Evolutionary conservation across 306 rosid species (phyloP).

Genomic region (Casuarina glauca): DNA sequence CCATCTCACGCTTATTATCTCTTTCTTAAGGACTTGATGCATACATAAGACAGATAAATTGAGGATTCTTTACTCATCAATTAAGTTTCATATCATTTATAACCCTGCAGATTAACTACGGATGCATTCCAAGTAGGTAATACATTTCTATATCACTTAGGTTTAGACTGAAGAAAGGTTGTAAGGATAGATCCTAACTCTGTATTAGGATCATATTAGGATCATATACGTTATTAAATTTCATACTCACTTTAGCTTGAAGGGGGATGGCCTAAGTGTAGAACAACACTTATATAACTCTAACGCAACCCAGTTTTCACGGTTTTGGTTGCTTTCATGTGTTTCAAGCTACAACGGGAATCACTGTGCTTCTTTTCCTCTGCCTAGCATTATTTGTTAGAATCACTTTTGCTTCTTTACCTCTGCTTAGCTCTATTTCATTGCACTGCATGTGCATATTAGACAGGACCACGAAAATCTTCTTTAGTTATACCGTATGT

Average conservation of each 20-base stretch:
- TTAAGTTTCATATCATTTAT: constrained; percentile 3
- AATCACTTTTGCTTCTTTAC: not conserved
- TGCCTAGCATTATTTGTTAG: not conserved
- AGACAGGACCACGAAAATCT: too few relatives aligned
- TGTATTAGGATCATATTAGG: not conserved
- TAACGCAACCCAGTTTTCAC: too few relatives aligned
- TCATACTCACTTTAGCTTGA: not conserved
- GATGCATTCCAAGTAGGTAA: not conserved
- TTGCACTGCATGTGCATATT: not conserved
- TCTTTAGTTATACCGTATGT: not conserved
- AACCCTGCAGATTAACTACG: not conserved
- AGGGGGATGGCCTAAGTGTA: not conserved
- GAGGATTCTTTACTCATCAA: not conserved
- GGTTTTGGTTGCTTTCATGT: too few relatives aligned
- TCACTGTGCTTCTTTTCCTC: not conserved
- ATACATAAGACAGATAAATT: not conserved
- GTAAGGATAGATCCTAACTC: not conserved
- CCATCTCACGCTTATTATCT: not conserved
- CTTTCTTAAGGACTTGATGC: not conserved
- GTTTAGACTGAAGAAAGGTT: not conserved
- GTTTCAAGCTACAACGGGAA: not conserved
- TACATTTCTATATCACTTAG: not conserved
- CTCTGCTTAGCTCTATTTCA: not conserved
- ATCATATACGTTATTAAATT: not conserved
- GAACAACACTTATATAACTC: too few relatives aligned